phyloP scores from a whole-genome alignment of 129 eudicot genomes.

The Helichrysum umbraculigerum region DNA sequence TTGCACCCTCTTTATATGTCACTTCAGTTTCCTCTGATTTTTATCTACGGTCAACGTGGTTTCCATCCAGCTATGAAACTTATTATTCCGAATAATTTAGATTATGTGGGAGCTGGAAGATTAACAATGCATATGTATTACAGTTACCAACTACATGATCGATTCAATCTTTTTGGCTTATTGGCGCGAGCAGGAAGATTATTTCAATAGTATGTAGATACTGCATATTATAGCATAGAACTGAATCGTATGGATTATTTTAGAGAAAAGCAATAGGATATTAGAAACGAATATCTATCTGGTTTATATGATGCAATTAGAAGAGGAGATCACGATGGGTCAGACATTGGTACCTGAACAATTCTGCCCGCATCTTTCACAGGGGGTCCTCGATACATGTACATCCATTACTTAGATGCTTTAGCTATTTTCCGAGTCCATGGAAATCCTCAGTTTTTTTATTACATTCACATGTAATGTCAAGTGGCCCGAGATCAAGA shows the following conservation, averaged over 20 bases:
- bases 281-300: no score
- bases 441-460: slow-evolving; percentile 11
- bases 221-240: not conserved
- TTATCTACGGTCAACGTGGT: not conserved
- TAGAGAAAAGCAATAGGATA: not conserved
- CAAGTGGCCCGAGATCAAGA: not conserved
- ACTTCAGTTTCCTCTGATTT: not conserved
- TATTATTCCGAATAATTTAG: no score
- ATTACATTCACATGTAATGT: slow-evolving; percentile 6
- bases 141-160: not conserved
- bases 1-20: slow-evolving; percentile 7
- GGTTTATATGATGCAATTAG: no score
- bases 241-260: not conserved
- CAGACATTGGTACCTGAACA: not conserved
- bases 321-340: no score
- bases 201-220: not conserved
- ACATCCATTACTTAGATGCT: slow-evolving; percentile 1
- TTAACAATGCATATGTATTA: not conserved
- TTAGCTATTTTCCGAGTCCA: not conserved
- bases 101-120: no score
- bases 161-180: not conserved
- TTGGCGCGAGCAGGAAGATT: not conserved
- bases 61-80: no score
- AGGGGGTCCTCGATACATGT: slow-evolving; percentile 6
- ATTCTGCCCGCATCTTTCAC: slow-evolving; percentile 12